Conservation (phyloP, 148 eudicot genomes). For the Linanthus parryae region DNA sequence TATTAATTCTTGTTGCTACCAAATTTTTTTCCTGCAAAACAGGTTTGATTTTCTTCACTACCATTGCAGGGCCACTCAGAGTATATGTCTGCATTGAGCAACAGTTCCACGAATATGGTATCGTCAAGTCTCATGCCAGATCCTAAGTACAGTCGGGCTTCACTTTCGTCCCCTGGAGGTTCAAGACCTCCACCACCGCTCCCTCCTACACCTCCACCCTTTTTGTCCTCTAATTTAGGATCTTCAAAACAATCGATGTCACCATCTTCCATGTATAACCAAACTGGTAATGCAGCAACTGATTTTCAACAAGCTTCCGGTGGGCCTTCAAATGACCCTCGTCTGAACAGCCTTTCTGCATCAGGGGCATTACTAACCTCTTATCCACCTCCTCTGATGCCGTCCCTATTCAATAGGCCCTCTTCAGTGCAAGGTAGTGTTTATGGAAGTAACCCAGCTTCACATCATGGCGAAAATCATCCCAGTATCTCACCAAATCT, state of each 20-base stretch:
- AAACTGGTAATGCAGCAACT: slow-evolving; percentile 32
- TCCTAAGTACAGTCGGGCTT: slow-evolving; percentile 41
- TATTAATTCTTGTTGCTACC: slow-evolving; percentile 6
- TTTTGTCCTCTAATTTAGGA: slow-evolving; percentile 21
- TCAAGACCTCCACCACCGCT: slow-evolving; percentile 84
- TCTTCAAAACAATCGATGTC: slow-evolving; percentile 36
- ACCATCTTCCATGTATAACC: slow-evolving; percentile 49
- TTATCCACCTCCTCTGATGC: slow-evolving; percentile 42
- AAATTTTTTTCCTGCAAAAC: not conserved
- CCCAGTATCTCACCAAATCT: slow-evolving; percentile 42
- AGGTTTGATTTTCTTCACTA: not conserved
- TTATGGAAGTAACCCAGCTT: slow-evolving; percentile 44
- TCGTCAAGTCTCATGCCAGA: slow-evolving; percentile 30
- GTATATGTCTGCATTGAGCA: slow-evolving; percentile 31
- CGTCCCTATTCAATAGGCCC: slow-evolving; percentile 59
- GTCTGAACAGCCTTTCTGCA: slow-evolving; percentile 21
- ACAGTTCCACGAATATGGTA: slow-evolving; percentile 24
- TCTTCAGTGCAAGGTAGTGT: slow-evolving; percentile 30
- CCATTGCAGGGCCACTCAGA: slow-evolving; percentile 55
- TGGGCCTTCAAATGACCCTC: slow-evolving; percentile 24
- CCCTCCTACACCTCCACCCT: slow-evolving; percentile 93
- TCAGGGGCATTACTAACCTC: slow-evolving; percentile 29
- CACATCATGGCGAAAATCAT: slow-evolving; percentile 44
- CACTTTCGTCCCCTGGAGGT: slow-evolving; percentile 48
- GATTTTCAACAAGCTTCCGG: slow-evolving; percentile 40